Evolutionary conservation across 2,329 filamentous ascomycete genomes (phyloP).

Genomic region (Pseudogymnoascus sp.): DNA sequence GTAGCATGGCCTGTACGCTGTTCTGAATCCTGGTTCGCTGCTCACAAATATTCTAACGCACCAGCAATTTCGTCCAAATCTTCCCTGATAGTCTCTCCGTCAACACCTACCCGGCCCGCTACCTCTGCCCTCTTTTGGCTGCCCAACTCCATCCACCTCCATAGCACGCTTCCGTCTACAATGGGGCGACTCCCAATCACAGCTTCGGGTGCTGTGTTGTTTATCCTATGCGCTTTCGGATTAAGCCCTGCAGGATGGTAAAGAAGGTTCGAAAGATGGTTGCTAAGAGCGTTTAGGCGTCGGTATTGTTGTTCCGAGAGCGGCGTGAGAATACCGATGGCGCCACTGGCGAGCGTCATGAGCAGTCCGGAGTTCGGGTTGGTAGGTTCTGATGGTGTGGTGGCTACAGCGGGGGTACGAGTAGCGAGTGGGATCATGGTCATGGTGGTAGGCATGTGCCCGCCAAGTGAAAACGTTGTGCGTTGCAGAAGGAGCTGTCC

Average conservation of each 20-base stretch:
- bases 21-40: neutral
- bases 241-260: conserved; percentile 75
- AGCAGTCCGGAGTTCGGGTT: conserved; percentile 46
- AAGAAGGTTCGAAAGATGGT: conserved; percentile 68
- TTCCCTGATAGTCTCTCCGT: conserved; percentile 57
- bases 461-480: conserved; percentile 78
- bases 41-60: conserved; percentile 50
- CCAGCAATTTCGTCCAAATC: conserved; percentile 58
- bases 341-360: conserved; percentile 66
- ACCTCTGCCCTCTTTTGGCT: conserved; percentile 65
- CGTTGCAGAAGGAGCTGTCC: conserved; percentile 81
- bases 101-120: conserved; percentile 61
- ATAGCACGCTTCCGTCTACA: conserved; percentile 69
- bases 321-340: conserved; percentile 67
- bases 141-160: conserved; percentile 62
- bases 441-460: conserved; percentile 65
- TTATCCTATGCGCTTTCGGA: conserved; percentile 67
- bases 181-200: conserved; percentile 37
- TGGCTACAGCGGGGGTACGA: conserved; percentile 27
- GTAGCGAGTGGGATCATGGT: conserved; percentile 65
- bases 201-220: conserved; percentile 39
- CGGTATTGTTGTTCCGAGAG: conserved; percentile 75
- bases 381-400: conserved; percentile 23
- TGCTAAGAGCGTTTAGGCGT: conserved; percentile 70
- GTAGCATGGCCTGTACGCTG: neutral